These are phyloP conservation scores for Neocatenulostroma microsporum DNA, from an alignment of 2,329 filamentous ascomycete species.

Conservation along the genomic window DNA sequence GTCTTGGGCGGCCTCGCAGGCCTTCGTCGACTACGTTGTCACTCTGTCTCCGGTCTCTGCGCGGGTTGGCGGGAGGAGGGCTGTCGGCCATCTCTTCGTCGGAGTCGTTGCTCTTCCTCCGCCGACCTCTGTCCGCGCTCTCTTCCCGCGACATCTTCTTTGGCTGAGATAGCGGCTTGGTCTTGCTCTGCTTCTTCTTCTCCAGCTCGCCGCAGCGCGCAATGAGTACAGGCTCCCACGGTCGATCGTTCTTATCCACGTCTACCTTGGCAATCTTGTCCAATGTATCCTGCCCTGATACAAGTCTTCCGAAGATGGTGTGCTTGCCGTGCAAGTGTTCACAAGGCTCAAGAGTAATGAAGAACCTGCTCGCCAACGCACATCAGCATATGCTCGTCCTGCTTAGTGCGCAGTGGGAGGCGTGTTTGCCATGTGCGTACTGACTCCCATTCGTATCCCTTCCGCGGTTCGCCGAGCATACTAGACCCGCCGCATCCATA, in stretches of 20 bases:
- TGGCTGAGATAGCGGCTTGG: not conserved
- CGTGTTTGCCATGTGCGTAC: conserved; percentile 15
- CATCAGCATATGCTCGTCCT: not conserved
- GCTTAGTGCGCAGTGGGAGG: too few relatives aligned
- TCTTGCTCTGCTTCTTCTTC: conserved; percentile 19
- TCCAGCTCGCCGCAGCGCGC: conserved; percentile 35
- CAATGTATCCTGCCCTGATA: conserved; percentile 31
- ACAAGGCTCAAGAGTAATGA: conserved; percentile 35
- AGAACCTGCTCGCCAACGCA: conserved; percentile 27
- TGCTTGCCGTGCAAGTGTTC: conserved; percentile 36
- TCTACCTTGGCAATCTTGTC: conserved; percentile 29
- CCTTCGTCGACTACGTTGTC: conserved; percentile 31
- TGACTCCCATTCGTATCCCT: conserved; percentile 36
- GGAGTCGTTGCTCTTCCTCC: conserved; percentile 22
- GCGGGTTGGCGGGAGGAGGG: conserved; percentile 16
- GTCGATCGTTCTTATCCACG: conserved; percentile 32
- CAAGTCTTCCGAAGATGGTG: conserved; percentile 34
- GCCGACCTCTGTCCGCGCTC: conserved; percentile 20
- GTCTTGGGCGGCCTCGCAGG: conserved; percentile 27
- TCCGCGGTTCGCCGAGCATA: conserved; percentile 37
- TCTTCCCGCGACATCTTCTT: conserved; percentile 3
- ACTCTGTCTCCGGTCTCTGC: conserved; percentile 26
- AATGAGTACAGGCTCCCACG: conserved; percentile 30
- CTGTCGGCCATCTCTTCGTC: conserved; percentile 23
- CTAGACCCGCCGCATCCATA: conserved; percentile 33